These are phyloP conservation scores for Bipolaris cookei DNA, from an alignment of 2,329 filamentous ascomycete genomes.

Conservation along the genomic window DNA sequence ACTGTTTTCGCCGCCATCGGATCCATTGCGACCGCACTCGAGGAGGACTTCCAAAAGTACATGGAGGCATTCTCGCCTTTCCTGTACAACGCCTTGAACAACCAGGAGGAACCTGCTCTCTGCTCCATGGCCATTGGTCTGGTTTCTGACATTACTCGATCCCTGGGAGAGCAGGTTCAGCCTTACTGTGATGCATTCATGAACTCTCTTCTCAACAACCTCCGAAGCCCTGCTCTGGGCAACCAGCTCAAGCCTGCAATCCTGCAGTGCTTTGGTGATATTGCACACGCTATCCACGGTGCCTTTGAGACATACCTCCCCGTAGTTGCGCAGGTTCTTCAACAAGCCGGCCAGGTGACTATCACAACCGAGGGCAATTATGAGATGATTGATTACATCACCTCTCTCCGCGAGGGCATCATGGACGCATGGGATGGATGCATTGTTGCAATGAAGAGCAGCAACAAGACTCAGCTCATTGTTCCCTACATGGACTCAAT, in stretches of 20 bases:
- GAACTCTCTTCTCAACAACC: conserved; percentile 94
- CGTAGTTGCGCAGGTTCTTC: conserved; percentile 90
- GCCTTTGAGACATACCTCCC: conserved; percentile 92
- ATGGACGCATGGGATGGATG: conserved; percentile 99
- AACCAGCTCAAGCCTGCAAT: conserved; percentile 99
- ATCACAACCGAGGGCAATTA: conserved; percentile 80
- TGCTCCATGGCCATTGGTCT: conserved; percentile 98
- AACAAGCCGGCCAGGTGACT: conserved; percentile 87
- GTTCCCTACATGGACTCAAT: conserved; percentile 82
- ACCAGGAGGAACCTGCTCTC: conserved; percentile 91
- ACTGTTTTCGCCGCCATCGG: conserved; percentile 91
- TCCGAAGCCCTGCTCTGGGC: conserved; percentile 83
- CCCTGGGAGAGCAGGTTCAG: conserved; percentile 86
- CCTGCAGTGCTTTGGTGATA: conserved; percentile 96
- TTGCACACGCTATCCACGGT: conserved; percentile 89
- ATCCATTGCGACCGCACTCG: conserved; percentile 86
- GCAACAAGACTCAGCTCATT: conserved; percentile 73
- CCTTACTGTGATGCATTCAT: conserved; percentile 97
- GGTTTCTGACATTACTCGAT: conserved; percentile 94
- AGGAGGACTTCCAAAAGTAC: conserved; percentile 94
- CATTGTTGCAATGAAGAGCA: conserved; percentile 89
- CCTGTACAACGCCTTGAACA: conserved; percentile 90
- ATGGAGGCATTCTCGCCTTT: conserved; percentile 95
- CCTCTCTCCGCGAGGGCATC: conserved; percentile 93
- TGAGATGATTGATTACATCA: conserved; percentile 96